Base-by-base conservation (phyloP, 768 basidiomycete species). In the Boletus vermiculosoides region DNA sequence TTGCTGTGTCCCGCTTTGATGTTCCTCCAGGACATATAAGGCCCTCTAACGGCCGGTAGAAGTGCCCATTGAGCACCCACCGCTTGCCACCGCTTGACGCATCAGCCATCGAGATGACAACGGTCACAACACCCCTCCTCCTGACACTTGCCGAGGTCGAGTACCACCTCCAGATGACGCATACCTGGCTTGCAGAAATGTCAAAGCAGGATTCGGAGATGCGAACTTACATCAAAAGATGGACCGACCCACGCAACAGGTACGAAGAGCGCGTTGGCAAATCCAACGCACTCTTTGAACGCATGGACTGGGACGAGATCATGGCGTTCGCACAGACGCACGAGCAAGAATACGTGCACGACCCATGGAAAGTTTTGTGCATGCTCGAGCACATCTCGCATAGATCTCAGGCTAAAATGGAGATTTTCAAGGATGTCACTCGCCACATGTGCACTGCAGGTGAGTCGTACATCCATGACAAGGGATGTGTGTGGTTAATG, bases 331-430 rank as follows among this genome's bases (percentile, higher is more conserved):
- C 31, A 7, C 18, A 36, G 5, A 7, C 5, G 12, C 7, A 18
- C 13, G 25, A 13, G 22, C 11, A 44, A 20, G 45, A 59, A 20
- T 47, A 45, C 25, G 1, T 13, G 10, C 31, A 13, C 18, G 40
- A 51, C 28, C 45, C 33, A 4, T 48, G 45, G 40, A 25, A 18
- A 12, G 31, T 44, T 37, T 18, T 31, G 2, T 39, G 28, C 23
- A 42, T 58, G 56, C 40, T 48, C 36, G 56, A 59, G 25, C 58
- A 49, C 23, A 41, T 60, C 15, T 22, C 45, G 22, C 42, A 20
- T 5, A 49, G 25, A 18, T n/a, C 33, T 31, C 33, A 16, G 13
- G n/a, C 16, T 13, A 45, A 50, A n/a, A 23, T 16, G 9, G 30
- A 22, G 8, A 4, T 0, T 2, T 34, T 48, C 37, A 39, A 18